Base-by-base conservation (phyloP, 2,329 filamentous ascomycete species). In the Aspergillus uvarum region DNA sequence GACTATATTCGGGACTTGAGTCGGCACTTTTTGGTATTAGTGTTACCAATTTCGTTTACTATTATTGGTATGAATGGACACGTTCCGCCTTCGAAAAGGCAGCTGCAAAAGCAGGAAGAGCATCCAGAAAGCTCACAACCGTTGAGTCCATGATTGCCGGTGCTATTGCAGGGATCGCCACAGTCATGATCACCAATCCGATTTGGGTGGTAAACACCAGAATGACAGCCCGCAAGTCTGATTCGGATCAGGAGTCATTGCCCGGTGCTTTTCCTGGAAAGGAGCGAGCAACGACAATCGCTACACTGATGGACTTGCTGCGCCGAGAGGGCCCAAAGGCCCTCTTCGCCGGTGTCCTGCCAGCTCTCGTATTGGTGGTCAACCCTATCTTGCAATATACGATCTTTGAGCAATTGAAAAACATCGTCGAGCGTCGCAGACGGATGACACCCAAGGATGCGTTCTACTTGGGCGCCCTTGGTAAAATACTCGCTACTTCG, bases 31-130 rank as follows among this genome's bases (percentile, higher is more conserved):
- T 99, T 77, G 95, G 95, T 76, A 98, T 99, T 81, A 95, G 90
- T 77, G 89, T 99, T 68, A 99, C 95, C 70, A 99, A 99, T 82
- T 99, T 99, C 75, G 94, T 99, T 51, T 99, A 99, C 84, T 99
- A 99, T 81, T 99, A 98, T 83, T 99, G 86, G 94, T 99, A 98
- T 79, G 95, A 99, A 81, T 99, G 92, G 91, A 95, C 92, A 64
- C 88, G 93, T 60, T 84, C 89, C 54, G 89, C 89, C 74, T 97
- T 98, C 80, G 92, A 81, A 65, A 80, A 84, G 65, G 90, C 92
- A 10, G 92, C 92, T 50, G 76, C 83, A 59, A 88, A 86, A 70
- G 82, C 90, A 57, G 90, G 90, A 35, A 87, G 91, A 65, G 85
- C 87, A 59, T 87, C 85, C 63, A 89, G 87, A 79, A 93, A 92